Evolutionary conservation across 1,284 basidiomycete genomes (phyloP), one percentile per base, ranked within the genome.

Genomic region (Apiotrichum sp.): DNA sequence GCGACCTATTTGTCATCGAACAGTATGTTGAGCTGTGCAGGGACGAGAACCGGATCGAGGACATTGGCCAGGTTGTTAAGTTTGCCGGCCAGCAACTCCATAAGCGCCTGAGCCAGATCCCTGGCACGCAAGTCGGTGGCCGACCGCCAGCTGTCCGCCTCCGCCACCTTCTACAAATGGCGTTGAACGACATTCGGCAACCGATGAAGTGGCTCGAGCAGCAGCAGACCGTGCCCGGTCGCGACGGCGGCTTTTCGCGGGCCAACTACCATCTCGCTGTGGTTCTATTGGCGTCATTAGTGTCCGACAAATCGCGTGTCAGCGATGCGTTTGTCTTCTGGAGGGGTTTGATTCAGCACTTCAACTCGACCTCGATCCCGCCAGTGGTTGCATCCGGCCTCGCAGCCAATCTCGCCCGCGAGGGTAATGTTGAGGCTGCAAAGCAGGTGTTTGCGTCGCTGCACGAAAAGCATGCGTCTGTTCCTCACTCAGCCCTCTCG

Each of bases 401-500:
- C 1, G 61, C 55, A 0, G 31, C 22, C 9, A 52, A 47, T 29
- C 55, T 62, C 10, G 50, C 57, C 0, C 13, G 5, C 1, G 11
- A 49, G 2, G 46, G 46, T 6, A 10, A 54, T 16, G 0, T 38
- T 16, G 31, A 31, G 1, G 50, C 57, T 1, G 57, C 57, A 3
- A 34, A 39, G 11, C 40, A 53, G 29, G 53, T 62, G 0, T 54
- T 62, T 31, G 47, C 42, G 6, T 22, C 43, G 1, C 31, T 62
- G 31, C 53, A 44, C 42, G 53, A 59, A 47, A 44, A 45, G 32
- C 29, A 36, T 10, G 47, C 55, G 4, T 22, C 34, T 3, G 48
- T 59, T 3, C 53, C 61, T 4, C 61, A 62, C 50, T 41, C 40
- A 1, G 34, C 55, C 3, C 36, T 63, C 16, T 55, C 56, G 4